Percentiles rank a stretch among this genome's conserved stretches.
Evolutionary conservation across 163 green algal species (phyloP).

Genomic region (Chlamydomonas reinhardtii): DNA sequence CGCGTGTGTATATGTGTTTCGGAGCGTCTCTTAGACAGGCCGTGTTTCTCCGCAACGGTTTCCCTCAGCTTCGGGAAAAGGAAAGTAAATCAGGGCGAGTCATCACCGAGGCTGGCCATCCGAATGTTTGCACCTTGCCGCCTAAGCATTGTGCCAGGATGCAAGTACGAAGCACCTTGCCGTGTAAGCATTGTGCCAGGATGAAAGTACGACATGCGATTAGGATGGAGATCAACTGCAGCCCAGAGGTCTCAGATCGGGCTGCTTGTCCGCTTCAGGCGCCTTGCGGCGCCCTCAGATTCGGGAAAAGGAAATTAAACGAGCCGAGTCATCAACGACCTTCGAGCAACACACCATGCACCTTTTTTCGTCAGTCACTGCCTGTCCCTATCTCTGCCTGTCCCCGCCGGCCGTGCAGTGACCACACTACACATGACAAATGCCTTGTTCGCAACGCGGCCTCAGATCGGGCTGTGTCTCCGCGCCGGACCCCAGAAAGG

Average conservation of each 20-base stretch:
- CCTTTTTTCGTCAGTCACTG: too few relatives aligned
- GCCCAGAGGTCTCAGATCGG: conserved; percentile 10
- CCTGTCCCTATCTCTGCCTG: too few relatives aligned
- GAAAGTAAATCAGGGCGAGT: not conserved
- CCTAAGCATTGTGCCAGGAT: too few relatives aligned
- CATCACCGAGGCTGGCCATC: not conserved
- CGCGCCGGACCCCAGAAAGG: not conserved
- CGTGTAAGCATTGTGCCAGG: too few relatives aligned
- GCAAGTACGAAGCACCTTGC: too few relatives aligned
- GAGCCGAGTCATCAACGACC: conserved; percentile 11
- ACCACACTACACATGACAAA: too few relatives aligned
- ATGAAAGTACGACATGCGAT: not conserved
- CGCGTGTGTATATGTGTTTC: too few relatives aligned
- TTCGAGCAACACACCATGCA: too few relatives aligned
- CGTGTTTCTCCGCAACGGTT: too few relatives aligned
- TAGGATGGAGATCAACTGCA: too few relatives aligned
- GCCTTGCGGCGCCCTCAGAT: conserved; percentile 1
- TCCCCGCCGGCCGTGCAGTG: too few relatives aligned
- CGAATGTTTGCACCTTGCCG: too few relatives aligned
- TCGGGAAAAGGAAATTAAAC: conserved; percentile 47
- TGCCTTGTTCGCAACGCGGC: not conserved
- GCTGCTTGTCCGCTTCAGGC: not conserved
- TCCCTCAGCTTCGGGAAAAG: conserved; percentile 37
- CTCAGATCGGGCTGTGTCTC: conserved; percentile 21
- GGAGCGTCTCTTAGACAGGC: not conserved